A percentile compares a stretch with the other conserved stretches of the same genome.
Conservation (phyloP, 1,284 basidiomycete genomes). For the Phellopilus nigrolimitatus region DNA sequence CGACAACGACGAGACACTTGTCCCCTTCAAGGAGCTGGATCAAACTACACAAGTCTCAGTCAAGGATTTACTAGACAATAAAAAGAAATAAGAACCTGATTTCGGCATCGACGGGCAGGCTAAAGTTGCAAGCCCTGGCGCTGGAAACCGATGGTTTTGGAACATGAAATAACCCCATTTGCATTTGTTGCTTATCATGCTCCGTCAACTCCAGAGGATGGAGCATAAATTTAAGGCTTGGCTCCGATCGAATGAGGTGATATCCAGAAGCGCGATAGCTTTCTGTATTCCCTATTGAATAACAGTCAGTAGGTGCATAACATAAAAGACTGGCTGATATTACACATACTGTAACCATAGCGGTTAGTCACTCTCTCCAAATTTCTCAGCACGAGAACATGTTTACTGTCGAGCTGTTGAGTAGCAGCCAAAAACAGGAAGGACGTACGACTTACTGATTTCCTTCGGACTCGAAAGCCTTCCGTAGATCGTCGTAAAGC, state of each 20-base stretch:
- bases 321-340: background rate
- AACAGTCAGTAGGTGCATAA: background rate
- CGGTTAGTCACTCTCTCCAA: background rate
- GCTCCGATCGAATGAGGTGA: slow-evolving; percentile 23
- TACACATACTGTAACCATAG: background rate
- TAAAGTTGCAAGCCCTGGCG: slow-evolving; percentile 30
- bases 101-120: slow-evolving; percentile 27
- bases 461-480: background rate
- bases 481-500: slow-evolving; percentile 2
- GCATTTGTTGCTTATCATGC: slow-evolving; percentile 39
- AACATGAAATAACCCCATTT: slow-evolving; percentile 33
- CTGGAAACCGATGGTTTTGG: slow-evolving; percentile 32
- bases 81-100: slow-evolving; percentile 3
- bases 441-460: background rate
- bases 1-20: slow-evolving; percentile 39
- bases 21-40: slow-evolving; percentile 33
- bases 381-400: background rate
- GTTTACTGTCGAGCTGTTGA: background rate
- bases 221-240: slow-evolving; percentile 32
- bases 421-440: background rate
- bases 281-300: slow-evolving; percentile 13
- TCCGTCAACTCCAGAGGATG: slow-evolving; percentile 36
- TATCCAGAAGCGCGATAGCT: background rate
- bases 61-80: background rate
- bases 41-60: slow-evolving; percentile 29